phyloP scores from a whole-genome alignment of 352 stramenopile species.

The Pythium sp. region DNA sequence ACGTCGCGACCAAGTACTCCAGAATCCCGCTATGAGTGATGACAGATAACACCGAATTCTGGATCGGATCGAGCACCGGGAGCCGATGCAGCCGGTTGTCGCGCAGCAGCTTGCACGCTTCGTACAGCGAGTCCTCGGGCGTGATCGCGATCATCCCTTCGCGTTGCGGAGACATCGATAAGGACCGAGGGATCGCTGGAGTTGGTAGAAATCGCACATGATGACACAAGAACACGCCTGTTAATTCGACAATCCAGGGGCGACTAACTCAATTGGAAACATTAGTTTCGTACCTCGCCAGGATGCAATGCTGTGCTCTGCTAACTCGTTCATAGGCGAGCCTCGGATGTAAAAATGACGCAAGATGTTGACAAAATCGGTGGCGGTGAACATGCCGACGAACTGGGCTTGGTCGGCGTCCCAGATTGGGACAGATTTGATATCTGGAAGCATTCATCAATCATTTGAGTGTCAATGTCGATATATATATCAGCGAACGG shows the following conservation, averaged over 20 bases:
- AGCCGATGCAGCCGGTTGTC: conserved; percentile 91
- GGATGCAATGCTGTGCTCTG: conserved; percentile 83
- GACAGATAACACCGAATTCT: conserved; percentile 92
- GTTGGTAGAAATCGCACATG: neutral
- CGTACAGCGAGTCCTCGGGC: conserved; percentile 87
- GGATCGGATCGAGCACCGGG: conserved; percentile 91
- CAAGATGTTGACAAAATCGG: conserved; percentile 98
- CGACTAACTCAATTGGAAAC: neutral
- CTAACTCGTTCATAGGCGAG: conserved; percentile 87
- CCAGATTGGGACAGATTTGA: conserved; percentile 97
- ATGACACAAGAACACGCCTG: neutral
- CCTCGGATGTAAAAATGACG: conserved; percentile 91
- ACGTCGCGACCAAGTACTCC: conserved; percentile 95
- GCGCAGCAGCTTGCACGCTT: conserved; percentile 88
- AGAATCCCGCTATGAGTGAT: conserved; percentile 94
- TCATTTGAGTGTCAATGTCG: too few species aligned
- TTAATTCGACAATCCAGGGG: neutral
- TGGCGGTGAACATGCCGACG: conserved; percentile 96
- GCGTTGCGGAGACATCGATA: conserved; percentile 60
- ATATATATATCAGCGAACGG: too few species aligned
- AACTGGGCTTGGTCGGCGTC: conserved; percentile 94
- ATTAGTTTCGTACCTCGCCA: conserved; percentile 55
- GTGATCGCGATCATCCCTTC: conserved; percentile 81
- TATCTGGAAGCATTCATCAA: conserved; percentile 69
- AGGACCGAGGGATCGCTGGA: conserved; percentile 83